phyloP scores from a whole-genome alignment of 768 basidiomycete species.

The Psilocybe subaeruginosa region DNA sequence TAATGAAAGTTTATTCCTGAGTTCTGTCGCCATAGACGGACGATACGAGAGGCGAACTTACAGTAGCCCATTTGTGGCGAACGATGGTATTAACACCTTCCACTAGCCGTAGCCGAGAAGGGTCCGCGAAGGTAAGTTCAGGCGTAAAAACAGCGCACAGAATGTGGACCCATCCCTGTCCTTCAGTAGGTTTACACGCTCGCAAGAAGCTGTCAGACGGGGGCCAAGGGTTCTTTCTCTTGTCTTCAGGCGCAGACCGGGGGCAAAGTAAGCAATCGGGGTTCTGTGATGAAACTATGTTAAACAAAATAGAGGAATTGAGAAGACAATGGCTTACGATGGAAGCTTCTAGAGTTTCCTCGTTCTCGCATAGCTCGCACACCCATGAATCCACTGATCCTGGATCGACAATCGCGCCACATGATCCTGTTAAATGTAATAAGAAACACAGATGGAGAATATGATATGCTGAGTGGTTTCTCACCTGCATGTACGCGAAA shows the following conservation, averaged over 20 bases:
- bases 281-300: conserved; percentile 48
- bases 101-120: conserved; percentile 70
- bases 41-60: conserved; percentile 38
- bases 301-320: conserved; percentile 3
- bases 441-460: conserved; percentile 6
- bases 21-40: background rate
- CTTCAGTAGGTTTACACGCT: conserved; percentile 88
- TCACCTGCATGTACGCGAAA: conserved; percentile 81
- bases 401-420: conserved; percentile 68
- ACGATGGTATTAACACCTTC: conserved; percentile 84
- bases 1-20: conserved; percentile 28
- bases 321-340: conserved; percentile 48
- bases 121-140: conserved; percentile 83
- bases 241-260: conserved; percentile 51
- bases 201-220: conserved; percentile 69
- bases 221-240: conserved; percentile 47
- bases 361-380: conserved; percentile 88
- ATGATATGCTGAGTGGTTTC: conserved; percentile 17
- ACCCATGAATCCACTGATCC: conserved; percentile 73
- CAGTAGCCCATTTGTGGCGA: conserved; percentile 71
- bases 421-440: conserved; percentile 51
- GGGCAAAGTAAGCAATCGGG: conserved; percentile 89
- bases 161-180: conserved; percentile 90
- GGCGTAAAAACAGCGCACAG: conserved; percentile 88
- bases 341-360: conserved; percentile 80